phyloP scores from a whole-genome alignment of 148 eudicot species.

The Heliosperma pusillum region DNA sequence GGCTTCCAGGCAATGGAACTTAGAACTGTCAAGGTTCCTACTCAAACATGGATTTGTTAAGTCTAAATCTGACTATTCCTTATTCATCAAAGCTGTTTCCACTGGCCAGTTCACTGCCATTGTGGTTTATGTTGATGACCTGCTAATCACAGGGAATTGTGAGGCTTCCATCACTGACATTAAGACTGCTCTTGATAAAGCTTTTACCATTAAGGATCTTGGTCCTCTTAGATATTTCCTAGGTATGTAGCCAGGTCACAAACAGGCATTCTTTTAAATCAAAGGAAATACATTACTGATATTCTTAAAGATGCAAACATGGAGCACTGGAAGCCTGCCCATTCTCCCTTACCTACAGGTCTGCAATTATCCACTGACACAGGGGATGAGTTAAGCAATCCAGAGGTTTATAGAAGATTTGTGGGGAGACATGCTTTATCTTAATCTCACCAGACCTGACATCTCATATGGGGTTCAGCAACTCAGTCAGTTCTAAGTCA shows the following conservation, averaged over 20 bases:
- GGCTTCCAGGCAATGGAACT: neutral
- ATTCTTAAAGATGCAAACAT: neutral
- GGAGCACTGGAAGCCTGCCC: no score
- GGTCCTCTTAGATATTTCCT: neutral
- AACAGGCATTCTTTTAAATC: neutral
- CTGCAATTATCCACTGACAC: neutral
- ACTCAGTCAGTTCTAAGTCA: neutral
- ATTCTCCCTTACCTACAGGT: neutral
- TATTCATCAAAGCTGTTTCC: neutral
- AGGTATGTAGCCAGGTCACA: neutral
- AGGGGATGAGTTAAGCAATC: neutral
- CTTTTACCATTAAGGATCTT: slow-evolving; percentile 6
- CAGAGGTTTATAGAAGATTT: neutral
- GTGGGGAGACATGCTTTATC: neutral
- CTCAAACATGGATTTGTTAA: neutral
- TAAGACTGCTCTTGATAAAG: neutral
- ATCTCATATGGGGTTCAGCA: neutral
- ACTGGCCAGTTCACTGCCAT: neutral
- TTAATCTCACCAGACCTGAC: neutral
- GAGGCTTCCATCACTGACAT: neutral
- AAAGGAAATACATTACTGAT: neutral
- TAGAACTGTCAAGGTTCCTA: neutral
- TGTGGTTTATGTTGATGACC: neutral
- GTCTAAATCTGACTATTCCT: neutral
- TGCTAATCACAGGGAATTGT: neutral